These are phyloP conservation scores for Prototheca stagnorum DNA, from an alignment of 163 green algal genomes.

Conservation along the genomic window DNA sequence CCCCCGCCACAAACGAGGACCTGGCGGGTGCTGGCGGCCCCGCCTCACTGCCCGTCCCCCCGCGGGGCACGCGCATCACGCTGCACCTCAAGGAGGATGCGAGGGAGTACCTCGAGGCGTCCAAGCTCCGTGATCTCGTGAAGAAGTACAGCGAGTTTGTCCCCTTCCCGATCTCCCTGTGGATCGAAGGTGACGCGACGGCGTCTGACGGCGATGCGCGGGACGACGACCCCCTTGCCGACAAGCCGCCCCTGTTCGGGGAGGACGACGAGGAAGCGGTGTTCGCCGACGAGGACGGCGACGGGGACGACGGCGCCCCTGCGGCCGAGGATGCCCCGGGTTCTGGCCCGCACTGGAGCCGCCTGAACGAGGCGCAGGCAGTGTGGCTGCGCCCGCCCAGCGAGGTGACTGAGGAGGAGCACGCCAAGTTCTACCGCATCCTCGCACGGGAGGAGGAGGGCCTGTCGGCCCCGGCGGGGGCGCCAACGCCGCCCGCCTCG, in stretches of 20 bases:
- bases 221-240: constrained; percentile 13
- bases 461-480: too few species aligned
- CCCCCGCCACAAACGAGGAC: constrained; percentile 57
- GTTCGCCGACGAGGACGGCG: constrained; percentile 36
- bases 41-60: too few species aligned
- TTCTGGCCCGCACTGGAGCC: too few species aligned
- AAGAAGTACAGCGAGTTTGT: constrained; percentile 99
- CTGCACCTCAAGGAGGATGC: constrained; percentile 57
- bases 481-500: too few species aligned
- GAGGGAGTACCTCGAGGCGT: constrained; percentile 89
- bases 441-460: constrained; percentile 34
- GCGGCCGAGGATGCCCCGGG: too few species aligned
- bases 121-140: constrained; percentile 91
- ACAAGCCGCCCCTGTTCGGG: too few species aligned
- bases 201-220: constrained; percentile 41
- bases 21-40: too few species aligned
- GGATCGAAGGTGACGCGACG: constrained; percentile 53
- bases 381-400: constrained; percentile 83
- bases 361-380: constrained; percentile 98
- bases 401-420: constrained; percentile 84
- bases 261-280: constrained; percentile 4
- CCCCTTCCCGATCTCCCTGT: constrained; percentile 90
- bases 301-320: constrained; percentile 10
- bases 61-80: constrained; percentile 81
- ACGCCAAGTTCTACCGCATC: constrained; percentile 91